Evolutionary conservation across 202 grass and related monocot genomes (phyloP).

Genomic region (Eragrostis tef): DNA sequence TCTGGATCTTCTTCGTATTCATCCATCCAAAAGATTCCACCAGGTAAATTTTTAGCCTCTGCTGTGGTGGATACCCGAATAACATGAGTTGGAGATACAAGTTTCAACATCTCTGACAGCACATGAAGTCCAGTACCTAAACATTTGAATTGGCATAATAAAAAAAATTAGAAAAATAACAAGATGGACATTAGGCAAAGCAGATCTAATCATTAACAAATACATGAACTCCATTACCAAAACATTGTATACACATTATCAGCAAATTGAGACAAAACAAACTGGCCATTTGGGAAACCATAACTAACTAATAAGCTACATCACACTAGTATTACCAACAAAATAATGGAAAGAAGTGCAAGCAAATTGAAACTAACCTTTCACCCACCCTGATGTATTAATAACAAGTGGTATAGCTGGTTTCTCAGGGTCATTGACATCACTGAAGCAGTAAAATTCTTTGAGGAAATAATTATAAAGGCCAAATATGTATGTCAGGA

Average conservation of each 20-base stretch:
- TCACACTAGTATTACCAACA: neutral
- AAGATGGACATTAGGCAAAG: constrained; percentile 7
- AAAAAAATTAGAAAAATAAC: neutral
- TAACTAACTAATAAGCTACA: constrained; percentile 15
- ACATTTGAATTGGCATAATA: neutral
- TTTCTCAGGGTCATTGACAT: constrained; percentile 38
- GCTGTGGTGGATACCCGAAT: constrained; percentile 53
- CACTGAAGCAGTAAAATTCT: constrained; percentile 49
- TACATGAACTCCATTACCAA: neutral
- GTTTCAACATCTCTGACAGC: constrained; percentile 65
- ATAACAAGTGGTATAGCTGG: constrained; percentile 67
- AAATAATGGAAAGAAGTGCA: constrained; percentile 5
- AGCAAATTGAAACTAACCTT: constrained; percentile 57
- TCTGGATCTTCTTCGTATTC: constrained; percentile 26
- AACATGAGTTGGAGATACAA: constrained; percentile 68
- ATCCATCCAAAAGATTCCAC: constrained; percentile 65
- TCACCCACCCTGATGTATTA: constrained; percentile 94
- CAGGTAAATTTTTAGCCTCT: constrained; percentile 74
- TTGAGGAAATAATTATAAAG: constrained; percentile 71
- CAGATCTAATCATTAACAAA: neutral
- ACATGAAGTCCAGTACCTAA: constrained; percentile 75
- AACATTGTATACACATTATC: neutral
- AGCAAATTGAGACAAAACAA: neutral
- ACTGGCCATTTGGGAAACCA: neutral
- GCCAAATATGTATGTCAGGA: constrained; percentile 60